Evolutionary conservation across 1,139 yeast species (phyloP), one percentile per base, ranked within the genome.

Genomic region (Candida neerlandica): DNA sequence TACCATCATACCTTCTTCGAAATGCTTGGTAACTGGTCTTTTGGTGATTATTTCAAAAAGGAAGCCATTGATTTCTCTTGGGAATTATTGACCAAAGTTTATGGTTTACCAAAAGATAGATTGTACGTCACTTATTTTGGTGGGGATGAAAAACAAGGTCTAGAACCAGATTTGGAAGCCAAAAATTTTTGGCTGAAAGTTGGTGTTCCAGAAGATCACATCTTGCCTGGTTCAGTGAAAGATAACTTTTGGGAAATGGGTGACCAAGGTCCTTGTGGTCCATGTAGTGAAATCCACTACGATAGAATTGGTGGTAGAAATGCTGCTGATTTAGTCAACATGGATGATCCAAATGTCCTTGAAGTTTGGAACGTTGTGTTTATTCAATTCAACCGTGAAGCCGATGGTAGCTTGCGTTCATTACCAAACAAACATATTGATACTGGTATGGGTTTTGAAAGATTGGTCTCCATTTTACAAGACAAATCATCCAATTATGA

Each of bases 171-270:
- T 77, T 77, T 89, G 55, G 99, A 94, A 72, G 97, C 99, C 50
- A 89, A 88, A 67, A 75, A 87, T 59, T 75, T 84, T 56, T 94
- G 99, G 99, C 73, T 78, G 56, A 81, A 80, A 35, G 87, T 86
- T 40, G 99, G 99, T 58, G 96, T 94, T 51, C 81, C 85, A 30
- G 96, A 89, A 58, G 94, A 86, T 66, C 98, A 91, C 66, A 92
- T 94, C 59, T 76, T 94, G 58, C 96, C 97, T 21, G 99, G 99
- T 51, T 77, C 85, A 57, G 89, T 85, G 49, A 77, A 85, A 66
- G 99, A 94, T 68, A 94, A 94, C 75, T 94, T 94, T 70, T 94
- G 99, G 99, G 99, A 95, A 77, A 94, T 94, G 99, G 99, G 99
- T 60, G 99, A 95, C 66, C 98, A 92, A 75, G 99, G 99, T 58